Conservation (phyloP, 139 green algal genomes). For the Coelastrella sp. region DNA sequence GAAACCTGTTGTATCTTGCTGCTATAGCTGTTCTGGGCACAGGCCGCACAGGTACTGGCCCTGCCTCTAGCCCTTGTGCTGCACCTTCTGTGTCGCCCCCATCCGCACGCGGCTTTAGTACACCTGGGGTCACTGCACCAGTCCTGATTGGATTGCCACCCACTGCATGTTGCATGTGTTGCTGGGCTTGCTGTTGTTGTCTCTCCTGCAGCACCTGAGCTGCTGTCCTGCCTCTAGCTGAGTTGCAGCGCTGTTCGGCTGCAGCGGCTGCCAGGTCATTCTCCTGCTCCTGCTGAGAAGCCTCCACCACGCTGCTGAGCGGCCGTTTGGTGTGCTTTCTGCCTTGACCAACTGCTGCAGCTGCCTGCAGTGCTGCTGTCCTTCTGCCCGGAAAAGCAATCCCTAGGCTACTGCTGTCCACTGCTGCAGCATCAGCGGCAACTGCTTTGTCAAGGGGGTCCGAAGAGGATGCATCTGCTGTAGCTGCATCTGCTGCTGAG, state of each 20-base stretch:
- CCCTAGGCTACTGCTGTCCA: not conserved
- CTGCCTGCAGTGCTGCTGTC: not conserved
- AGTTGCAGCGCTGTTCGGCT: not conserved
- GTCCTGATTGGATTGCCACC: too few relatives aligned
- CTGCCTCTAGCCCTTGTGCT: not conserved
- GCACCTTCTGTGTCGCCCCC: too few relatives aligned
- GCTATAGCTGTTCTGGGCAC: not conserved
- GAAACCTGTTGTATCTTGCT: conserved; percentile 27
- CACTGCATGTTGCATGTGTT: too few relatives aligned
- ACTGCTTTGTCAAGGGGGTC: too few relatives aligned
- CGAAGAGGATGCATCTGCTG: not conserved
- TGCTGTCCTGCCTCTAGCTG: not conserved
- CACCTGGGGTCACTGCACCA: too few relatives aligned
- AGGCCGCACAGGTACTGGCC: not conserved
- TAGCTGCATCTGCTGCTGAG: not conserved
- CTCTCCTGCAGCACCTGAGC: not conserved
- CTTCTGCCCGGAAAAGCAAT: not conserved
- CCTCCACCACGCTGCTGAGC: not conserved
- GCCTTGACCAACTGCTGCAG: not conserved
- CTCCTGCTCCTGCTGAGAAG: too few relatives aligned
- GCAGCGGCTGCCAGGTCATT: not conserved
- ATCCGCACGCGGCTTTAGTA: too few relatives aligned
- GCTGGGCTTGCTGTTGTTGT: not conserved
- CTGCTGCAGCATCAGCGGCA: not conserved
- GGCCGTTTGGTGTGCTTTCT: not conserved